Evolutionary conservation across 257 asterid genomes (phyloP), one percentile per base, ranked within the genome.

Genomic region (Leonotis leonurus): DNA sequence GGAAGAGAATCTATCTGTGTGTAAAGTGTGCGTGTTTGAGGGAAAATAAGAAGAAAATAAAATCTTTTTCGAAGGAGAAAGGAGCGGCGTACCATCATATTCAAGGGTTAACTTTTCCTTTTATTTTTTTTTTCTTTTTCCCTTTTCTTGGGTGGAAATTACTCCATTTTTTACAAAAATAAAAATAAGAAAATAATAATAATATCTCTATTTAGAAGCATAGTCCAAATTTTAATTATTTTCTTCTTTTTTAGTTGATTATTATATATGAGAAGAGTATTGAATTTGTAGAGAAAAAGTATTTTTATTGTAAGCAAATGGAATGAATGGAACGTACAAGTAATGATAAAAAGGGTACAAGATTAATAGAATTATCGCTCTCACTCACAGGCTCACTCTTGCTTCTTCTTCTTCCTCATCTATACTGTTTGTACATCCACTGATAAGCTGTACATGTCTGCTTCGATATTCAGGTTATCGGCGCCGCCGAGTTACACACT

Each of bases 41-140:
- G 40, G 10, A 39, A 26, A 18, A 17, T 20, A 30, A 21, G 49
- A 57, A 57, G 43, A 39, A 57, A 18, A 33, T 33, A 1, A 12
- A 39, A 1, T 5, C 6, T 40, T 40, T 13, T 43, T 30, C 59
- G 57, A 46, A 56, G 33, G 41, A 37, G 60, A 67, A 37, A 67
- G 60, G 66, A 67, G 77, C 77, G 77, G 73, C 77, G 77, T 44
- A 18, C 56, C 73, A 53, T 71, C 73, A 53, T 71, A 65, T 50
- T 45, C 76, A 70, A 63, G 75, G 75, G 75, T 70, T 70, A 66
- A 45, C 18, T 57, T 67, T 54, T 56, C 25, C 37, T 48, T 17
- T 33, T 30, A 6, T 8, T 17, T 30, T 43, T 5, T 17, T 21
- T 5, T 22, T 8, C 5, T 21, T 5, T 45, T 30, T 17, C 16